A percentile compares a stretch with the other conserved stretches of the same genome.
These are phyloP conservation scores for Xylariaceae sp. DNA, from an alignment of 2,329 filamentous ascomycete genomes.

Conservation along the genomic window DNA sequence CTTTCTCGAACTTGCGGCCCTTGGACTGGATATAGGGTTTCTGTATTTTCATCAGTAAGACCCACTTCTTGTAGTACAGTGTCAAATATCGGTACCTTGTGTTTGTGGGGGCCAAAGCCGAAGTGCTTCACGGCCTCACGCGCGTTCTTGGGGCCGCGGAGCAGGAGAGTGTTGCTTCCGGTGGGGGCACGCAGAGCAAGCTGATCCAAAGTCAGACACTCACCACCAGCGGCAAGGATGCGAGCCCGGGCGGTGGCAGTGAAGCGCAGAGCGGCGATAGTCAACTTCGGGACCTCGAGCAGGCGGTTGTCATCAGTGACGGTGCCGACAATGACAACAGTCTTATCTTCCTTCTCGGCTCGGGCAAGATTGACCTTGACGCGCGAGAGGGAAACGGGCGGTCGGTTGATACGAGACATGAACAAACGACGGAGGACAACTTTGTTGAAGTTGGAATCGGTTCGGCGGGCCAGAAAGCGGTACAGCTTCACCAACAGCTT, in stretches of 20 bases:
- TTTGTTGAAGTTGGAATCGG: constrained; percentile 98
- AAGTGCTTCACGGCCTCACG: constrained; percentile 99
- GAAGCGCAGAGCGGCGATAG: constrained; percentile 93
- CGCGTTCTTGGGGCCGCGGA: constrained; percentile 97
- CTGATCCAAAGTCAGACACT: constrained; percentile 95
- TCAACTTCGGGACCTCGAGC: constrained; percentile 87
- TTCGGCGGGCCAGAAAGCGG: constrained; percentile 94
- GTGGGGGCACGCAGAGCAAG: constrained; percentile 94
- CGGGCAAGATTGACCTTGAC: constrained; percentile 75
- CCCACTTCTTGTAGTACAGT: fast-evolving
- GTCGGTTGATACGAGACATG: constrained; percentile 98
- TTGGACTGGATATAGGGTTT: constrained; percentile 98
- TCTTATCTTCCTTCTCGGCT: constrained; percentile 72
- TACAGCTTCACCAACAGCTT: constrained; percentile 98
- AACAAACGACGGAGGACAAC: constrained; percentile 96
- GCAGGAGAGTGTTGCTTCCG: constrained; percentile 93
- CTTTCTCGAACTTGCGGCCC: constrained; percentile 99
- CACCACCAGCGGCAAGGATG: constrained; percentile 91
- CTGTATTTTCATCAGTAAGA: constrained; percentile 56
- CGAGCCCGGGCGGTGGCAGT: constrained; percentile 94
- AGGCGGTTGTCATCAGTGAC: constrained; percentile 98
- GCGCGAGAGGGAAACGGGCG: constrained; percentile 91
- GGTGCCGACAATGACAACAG: constrained; percentile 90
- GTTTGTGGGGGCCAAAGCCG: constrained; percentile 94
- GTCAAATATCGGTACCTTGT: constrained; percentile 72